A percentile compares a stretch with the other conserved stretches of the same genome.
Evolutionary conservation across 305 asterid genomes (phyloP).

Genomic region (Fraxinus angustifolia): DNA sequence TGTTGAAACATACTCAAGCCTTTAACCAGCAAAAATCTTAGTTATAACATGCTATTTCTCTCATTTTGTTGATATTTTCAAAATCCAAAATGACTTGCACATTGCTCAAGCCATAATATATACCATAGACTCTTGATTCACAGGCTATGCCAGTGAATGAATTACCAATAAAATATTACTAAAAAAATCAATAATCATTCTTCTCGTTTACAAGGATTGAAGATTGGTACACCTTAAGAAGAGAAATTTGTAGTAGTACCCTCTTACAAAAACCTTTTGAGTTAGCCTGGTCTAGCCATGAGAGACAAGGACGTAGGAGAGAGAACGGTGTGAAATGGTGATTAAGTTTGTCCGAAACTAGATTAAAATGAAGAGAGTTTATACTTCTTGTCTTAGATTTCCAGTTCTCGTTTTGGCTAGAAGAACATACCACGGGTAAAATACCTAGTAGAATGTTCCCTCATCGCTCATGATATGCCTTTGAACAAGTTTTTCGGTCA

Average conservation of each 20-base stretch:
- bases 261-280: background rate
- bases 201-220: background rate
- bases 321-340: background rate
- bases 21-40: background rate
- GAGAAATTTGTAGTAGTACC: background rate
- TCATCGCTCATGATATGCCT: background rate
- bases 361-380: background rate
- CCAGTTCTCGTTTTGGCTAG: background rate
- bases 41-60: background rate
- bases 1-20: background rate
- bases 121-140: background rate
- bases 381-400: background rate
- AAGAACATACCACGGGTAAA: background rate
- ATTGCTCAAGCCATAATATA: background rate
- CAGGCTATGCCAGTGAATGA: background rate
- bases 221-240: background rate
- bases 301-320: background rate
- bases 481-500: background rate
- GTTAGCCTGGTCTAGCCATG: background rate
- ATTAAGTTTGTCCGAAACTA: background rate
- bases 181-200: background rate
- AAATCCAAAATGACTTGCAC: background rate
- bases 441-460: background rate
- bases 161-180: background rate
- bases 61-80: background rate